Evolutionary conservation across 345 rosid genomes (phyloP).

Genomic region (Trapa incisa): DNA sequence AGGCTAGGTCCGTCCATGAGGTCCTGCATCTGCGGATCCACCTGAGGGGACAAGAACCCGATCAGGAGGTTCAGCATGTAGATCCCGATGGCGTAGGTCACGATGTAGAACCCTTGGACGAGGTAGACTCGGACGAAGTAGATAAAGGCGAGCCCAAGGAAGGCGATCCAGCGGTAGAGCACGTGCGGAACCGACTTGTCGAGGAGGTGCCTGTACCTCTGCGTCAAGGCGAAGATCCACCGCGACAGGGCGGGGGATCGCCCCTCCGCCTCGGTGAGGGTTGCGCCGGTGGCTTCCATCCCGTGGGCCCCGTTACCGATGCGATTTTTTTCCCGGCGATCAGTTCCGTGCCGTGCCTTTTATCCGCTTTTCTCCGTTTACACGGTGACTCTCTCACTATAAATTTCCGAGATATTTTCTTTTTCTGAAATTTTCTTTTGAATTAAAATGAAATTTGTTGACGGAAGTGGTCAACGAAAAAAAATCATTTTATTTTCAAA

Average conservation of each 20-base stretch:
- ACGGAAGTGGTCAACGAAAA: no score
- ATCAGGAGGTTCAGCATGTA: constrained; percentile 76
- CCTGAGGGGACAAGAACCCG: constrained; percentile 83
- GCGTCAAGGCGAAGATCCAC: constrained; percentile 32
- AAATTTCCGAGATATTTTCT: no score
- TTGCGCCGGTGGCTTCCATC: constrained; percentile 25
- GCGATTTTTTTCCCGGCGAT: not conserved
- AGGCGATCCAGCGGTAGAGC: constrained; percentile 52
- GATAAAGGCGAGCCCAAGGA: constrained; percentile 32
- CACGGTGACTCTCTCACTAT: not conserved
- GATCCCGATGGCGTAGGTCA: constrained; percentile 82
- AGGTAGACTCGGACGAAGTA: constrained; percentile 69
- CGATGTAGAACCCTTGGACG: constrained; percentile 76
- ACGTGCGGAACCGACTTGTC: constrained; percentile 63
- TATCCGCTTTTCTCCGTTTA: not conserved
- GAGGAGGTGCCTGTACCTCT: constrained; percentile 52
- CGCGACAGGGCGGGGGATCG: constrained; percentile 23
- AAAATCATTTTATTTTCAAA: no score
- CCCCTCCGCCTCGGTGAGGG: constrained; percentile 20
- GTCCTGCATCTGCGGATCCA: constrained; percentile 57
- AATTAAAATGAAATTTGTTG: no score
- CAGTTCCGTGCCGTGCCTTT: not conserved
- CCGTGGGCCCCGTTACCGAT: constrained; percentile 7
- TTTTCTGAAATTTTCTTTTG: no score
- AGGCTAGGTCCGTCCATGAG: constrained; percentile 40